Evolutionary conservation across 2,329 filamentous ascomycete genomes (phyloP), one percentile per base, ranked within the genome.

Genomic region (Exophiala bonariae): DNA sequence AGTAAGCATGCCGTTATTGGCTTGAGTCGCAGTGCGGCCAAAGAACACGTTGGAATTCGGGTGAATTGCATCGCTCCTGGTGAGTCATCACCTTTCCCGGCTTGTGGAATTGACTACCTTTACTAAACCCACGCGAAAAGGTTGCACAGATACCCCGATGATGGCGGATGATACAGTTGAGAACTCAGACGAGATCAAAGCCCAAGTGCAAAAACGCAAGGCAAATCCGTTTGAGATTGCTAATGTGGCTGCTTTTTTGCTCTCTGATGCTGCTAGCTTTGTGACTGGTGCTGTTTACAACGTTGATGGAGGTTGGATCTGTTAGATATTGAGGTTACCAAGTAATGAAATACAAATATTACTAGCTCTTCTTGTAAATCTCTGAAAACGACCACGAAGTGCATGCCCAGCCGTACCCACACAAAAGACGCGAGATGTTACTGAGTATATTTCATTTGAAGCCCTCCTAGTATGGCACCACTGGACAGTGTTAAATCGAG

Each of bases 241-340:
- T 5, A 65, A 69, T 17, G 63, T 74, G 1, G 67, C 75, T 22
- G 66, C 72, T 13, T 77, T 74, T 35, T 54, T 78, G 51, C 59
- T 77, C n/a, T 71, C 71, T 35, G 68, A 74, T 48, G 68, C 70
- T 10, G 61, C 68, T 1, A 72, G 68, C 3, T 77, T 70, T 57
- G 71, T 75, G 2, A 78, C 74, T 1, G 74, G 74, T 0, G 63
- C 67, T 10, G 65, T 72, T 3, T 65, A 72, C 35, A 69, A 62
- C 41, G 70, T 77, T 14, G 75, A 78, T 58, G 75, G 75, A 4
- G 74, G 72, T 0, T 74, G 69, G 67, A 55, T 65, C 50, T 60
- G 55, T 37, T 59, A 26, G 23, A 26, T n/a, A n/a, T n/a, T n/a
- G n/a, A n/a, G n/a, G n/a, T n/a, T n/a, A n/a, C n/a, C n/a, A n/a